Percentiles rank a stretch among this genome's conserved stretches.
Evolutionary conservation across 345 rosid species (phyloP).

Genomic region (Fremontodendron californicum): DNA sequence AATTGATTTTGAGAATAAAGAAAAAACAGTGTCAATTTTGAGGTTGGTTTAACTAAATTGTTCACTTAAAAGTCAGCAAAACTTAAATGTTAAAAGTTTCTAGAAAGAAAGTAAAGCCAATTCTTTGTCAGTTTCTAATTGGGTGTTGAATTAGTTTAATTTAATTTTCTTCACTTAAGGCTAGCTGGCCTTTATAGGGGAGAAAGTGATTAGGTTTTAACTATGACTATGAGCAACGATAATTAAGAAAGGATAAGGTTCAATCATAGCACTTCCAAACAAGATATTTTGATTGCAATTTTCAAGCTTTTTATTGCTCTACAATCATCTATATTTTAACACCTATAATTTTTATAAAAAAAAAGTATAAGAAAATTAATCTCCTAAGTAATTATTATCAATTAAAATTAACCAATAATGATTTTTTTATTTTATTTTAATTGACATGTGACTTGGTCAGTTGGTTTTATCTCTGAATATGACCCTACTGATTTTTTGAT

Average conservation of each 20-base stretch:
- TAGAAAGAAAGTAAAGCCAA: background rate
- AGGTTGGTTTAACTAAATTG: background rate
- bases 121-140: background rate
- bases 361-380: background rate
- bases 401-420: background rate
- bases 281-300: background rate
- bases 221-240: background rate
- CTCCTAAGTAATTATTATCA: background rate
- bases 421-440: background rate
- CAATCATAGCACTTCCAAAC: background rate
- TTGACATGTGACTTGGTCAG: background rate
- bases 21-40: background rate
- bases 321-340: background rate
- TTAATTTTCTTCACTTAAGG: background rate
- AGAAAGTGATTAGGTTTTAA: conserved; percentile 1
- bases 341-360: background rate
- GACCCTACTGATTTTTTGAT: background rate
- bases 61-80: background rate
- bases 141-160: background rate
- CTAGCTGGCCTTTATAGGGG: background rate
- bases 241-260: background rate
- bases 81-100: background rate
- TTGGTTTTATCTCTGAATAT: background rate
- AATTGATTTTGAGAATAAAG: too few species aligned
- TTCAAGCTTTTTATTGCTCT: background rate